phyloP scores from a whole-genome alignment of 306 rosid genomes.

The Sesbania bispinosa region DNA sequence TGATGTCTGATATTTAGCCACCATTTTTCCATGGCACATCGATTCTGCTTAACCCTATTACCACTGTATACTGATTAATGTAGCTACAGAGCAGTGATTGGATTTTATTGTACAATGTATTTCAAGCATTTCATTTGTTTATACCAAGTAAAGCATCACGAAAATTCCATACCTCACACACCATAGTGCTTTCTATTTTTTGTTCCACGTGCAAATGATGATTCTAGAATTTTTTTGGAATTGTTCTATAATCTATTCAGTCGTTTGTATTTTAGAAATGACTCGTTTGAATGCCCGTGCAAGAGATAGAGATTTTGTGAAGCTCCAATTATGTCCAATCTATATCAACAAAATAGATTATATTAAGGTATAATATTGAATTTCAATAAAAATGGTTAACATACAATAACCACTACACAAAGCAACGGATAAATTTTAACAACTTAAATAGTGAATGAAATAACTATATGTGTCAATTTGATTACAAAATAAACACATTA shows the following conservation, averaged over 20 bases:
- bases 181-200: background rate
- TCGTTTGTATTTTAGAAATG: background rate
- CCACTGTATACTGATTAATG: slow-evolving; percentile 5
- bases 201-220: background rate
- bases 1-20: slow-evolving; percentile 18
- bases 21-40: background rate
- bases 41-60: background rate
- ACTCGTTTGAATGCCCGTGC: too few species aligned
- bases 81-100: background rate
- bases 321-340: too few species aligned
- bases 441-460: too few species aligned
- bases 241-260: background rate
- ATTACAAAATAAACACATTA: too few species aligned
- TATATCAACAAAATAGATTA: too few species aligned
- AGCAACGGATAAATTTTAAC: too few species aligned
- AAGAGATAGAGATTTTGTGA: too few species aligned
- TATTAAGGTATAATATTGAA: too few species aligned
- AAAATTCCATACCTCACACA: background rate
- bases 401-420: too few species aligned
- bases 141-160: background rate
- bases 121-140: slow-evolving; percentile 2
- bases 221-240: background rate
- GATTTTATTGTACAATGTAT: slow-evolving; percentile 9
- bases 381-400: too few species aligned
- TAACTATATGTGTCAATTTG: too few species aligned